Conservation (phyloP, 345 rosid genomes). For the Iberis pinnata region DNA sequence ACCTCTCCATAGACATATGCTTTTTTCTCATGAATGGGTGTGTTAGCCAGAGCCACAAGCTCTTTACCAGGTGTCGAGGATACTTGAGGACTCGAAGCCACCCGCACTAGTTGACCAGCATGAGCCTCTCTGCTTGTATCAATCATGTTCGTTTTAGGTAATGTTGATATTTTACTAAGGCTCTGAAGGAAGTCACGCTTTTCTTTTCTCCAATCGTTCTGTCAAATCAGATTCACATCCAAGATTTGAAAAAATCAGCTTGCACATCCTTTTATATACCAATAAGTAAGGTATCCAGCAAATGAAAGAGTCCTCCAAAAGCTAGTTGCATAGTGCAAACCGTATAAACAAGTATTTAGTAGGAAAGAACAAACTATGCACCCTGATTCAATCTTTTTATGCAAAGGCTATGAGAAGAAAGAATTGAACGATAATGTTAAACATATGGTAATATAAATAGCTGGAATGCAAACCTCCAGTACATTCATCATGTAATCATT, state of each 20-base stretch:
- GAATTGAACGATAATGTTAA: neutral
- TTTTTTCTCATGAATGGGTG: constrained; percentile 67
- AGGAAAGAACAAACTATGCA: neutral
- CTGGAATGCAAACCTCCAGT: constrained; percentile 59
- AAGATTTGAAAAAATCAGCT: constrained; percentile 10
- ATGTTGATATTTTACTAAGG: constrained; percentile 75
- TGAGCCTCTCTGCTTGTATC: constrained; percentile 40
- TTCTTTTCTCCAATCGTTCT: constrained; percentile 96
- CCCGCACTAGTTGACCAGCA: constrained; percentile 49
- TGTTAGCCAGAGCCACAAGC: constrained; percentile 52
- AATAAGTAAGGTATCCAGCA: constrained; percentile 1
- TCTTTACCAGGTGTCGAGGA: constrained; percentile 54
- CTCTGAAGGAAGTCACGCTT: constrained; percentile 92
- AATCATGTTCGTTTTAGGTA: constrained; percentile 59
- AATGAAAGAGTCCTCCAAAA: neutral
- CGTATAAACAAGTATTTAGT: neutral
- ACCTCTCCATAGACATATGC: constrained; percentile 70
- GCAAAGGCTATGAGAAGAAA: constrained; percentile 5
- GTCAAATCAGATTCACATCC: constrained; percentile 28
- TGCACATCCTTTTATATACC: constrained; percentile 4
- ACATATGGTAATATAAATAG: neutral
- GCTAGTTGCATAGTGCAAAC: constrained; percentile 3
- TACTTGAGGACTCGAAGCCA: constrained; percentile 53
- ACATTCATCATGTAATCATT: constrained; percentile 94
- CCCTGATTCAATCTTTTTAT: neutral